Evolutionary conservation across 805 yeast genomes (phyloP).

Genomic region (Candida krabiensis): DNA sequence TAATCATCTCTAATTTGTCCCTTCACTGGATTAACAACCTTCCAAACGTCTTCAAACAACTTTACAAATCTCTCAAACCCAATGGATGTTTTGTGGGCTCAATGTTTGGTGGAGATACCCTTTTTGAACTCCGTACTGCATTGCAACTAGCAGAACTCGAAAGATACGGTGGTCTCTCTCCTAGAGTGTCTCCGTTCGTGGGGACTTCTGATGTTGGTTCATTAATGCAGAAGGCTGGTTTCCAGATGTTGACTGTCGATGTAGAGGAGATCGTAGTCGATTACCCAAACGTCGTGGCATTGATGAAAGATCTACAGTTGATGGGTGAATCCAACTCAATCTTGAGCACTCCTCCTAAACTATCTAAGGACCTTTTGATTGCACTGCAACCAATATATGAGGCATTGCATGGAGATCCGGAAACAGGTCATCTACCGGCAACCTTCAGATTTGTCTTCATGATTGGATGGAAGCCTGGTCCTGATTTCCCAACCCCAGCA

Average conservation of each 20-base stretch:
- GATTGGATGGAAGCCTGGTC: slow-evolving; percentile 87
- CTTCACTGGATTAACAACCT: slow-evolving; percentile 86
- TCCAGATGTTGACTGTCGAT: slow-evolving; percentile 78
- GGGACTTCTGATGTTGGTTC: slow-evolving; percentile 76
- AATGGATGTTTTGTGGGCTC: slow-evolving; percentile 83
- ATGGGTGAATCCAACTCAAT: slow-evolving; percentile 85
- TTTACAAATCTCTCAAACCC: slow-evolving; percentile 63
- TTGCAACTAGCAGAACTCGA: slow-evolving; percentile 83
- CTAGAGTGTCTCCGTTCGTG: slow-evolving; percentile 79
- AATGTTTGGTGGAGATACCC: slow-evolving; percentile 80
- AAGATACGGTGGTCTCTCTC: slow-evolving; percentile 74
- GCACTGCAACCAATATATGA: slow-evolving; percentile 77
- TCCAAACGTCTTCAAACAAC: slow-evolving; percentile 59
- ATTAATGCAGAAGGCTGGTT: slow-evolving; percentile 71
- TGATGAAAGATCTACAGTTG: slow-evolving; percentile 68
- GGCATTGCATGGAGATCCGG: slow-evolving; percentile 63
- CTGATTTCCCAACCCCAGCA: slow-evolving; percentile 68
- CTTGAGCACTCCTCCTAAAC: slow-evolving; percentile 32
- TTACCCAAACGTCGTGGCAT: slow-evolving; percentile 67
- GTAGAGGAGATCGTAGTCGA: slow-evolving; percentile 80
- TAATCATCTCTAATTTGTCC: slow-evolving; percentile 69
- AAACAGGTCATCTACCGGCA: slow-evolving; percentile 62
- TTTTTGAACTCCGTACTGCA: slow-evolving; percentile 79
- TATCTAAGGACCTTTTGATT: slow-evolving; percentile 64
- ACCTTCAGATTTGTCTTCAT: slow-evolving; percentile 76